Evolutionary conservation across 129 eudicot species (phyloP), one percentile per base, ranked within the genome.

Genomic region (Rutidosis leptorrhynchoides): DNA sequence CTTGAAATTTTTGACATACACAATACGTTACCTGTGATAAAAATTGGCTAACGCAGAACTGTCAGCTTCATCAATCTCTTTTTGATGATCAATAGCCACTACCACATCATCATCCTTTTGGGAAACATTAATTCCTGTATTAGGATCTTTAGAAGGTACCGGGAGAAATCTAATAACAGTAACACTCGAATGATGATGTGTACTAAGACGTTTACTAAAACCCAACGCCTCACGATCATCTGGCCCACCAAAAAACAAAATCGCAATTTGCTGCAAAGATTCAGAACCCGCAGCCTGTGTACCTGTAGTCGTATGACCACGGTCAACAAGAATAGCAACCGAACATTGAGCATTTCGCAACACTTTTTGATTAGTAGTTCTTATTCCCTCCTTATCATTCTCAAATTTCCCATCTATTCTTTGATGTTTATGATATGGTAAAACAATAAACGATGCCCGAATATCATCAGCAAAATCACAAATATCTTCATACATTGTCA

Each of bases 151-250:
- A 5, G 73, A 68, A 7, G 89, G 74, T 15, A 40, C 58, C 4
- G 84, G 89, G 3, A 88, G 76, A 71, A 93, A 93, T 71, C 98
- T 70, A 21, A 93, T 79, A 8, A 93, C 70, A 1, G 98, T 88
- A 20, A 93, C 64, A 74, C 85, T 93, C 49, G 86, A 67, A 74
- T 81, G 87, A 70, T 85, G 96, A 67, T 88, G 89, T 54, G 83
- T 65, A 20, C 95, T 90, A 24, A 93, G 79, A 30, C 96, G 88
- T 77, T 77, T 86, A 72, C 98, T 83, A 1, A 93, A 81, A 9
- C 96, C 94, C 69, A 93, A 73, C 4, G 98, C 98, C 64, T 93
- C 98, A 26, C 98, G 95, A 57, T 93, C 98, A 80, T 93, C 98
- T 0, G 95, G 91, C 67, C 98, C 98, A 23, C 98, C 96, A 35